Evolutionary conservation across 2,329 filamentous ascomycete genomes (phyloP).

Genomic region (Aspergillus uvarum): DNA sequence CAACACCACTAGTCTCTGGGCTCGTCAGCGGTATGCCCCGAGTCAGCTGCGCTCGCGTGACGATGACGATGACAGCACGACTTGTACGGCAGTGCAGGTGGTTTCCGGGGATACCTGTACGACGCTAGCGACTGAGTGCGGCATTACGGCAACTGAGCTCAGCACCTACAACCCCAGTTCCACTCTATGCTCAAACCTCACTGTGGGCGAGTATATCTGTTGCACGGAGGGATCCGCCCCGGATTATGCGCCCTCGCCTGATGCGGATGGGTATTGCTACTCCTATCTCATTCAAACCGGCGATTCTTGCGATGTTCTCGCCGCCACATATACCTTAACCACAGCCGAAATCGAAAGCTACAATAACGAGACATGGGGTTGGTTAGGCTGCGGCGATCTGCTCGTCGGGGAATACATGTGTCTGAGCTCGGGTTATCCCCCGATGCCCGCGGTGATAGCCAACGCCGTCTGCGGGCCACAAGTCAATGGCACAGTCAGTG

Average conservation of each 20-base stretch:
- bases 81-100: constrained; percentile 24
- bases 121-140: constrained; percentile 38
- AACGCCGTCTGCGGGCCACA: constrained; percentile 50
- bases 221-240: constrained; percentile 15
- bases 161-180: constrained; percentile 37
- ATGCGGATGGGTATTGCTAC: constrained; percentile 40
- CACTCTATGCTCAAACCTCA: constrained; percentile 31
- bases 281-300: constrained; percentile 31
- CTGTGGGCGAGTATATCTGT: constrained; percentile 17
- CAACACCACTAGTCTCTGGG: not conserved
- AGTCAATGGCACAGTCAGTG: constrained; percentile 29
- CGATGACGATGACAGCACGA: not conserved
- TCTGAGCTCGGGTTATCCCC: constrained; percentile 42
- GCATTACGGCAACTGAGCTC: constrained; percentile 40
- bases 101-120: constrained; percentile 39
- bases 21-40: not conserved
- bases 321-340: not conserved
- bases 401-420: constrained; percentile 38
- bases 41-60: not conserved
- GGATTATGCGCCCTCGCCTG: constrained; percentile 33
- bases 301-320: constrained; percentile 34
- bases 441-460: constrained; percentile 39
- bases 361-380: constrained; percentile 50
- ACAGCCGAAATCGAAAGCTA: constrained; percentile 11
- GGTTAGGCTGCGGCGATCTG: constrained; percentile 42